Percentiles rank a stretch among this genome's conserved stretches.
Evolutionary conservation across 495 filamentous ascomycete species (phyloP).

Genomic region (Entonaema liquescens): DNA sequence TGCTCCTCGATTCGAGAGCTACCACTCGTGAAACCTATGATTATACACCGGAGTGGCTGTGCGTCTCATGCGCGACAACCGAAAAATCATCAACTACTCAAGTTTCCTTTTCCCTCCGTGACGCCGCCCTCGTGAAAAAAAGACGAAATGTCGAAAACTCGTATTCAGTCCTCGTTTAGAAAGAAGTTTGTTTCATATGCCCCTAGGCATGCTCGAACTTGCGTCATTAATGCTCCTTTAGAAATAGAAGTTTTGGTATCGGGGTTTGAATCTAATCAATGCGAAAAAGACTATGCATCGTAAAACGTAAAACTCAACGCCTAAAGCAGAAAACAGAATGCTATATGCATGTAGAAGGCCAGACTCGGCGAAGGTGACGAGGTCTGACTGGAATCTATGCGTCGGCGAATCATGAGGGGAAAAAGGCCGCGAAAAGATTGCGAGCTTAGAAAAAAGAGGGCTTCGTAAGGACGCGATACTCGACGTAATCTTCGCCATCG

Average conservation of each 20-base stretch:
- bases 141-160: neutral
- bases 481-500: conserved; percentile 66
- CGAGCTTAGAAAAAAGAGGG: conserved; percentile 56
- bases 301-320: neutral
- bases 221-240: neutral
- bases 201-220: neutral
- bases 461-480: conserved; percentile 65
- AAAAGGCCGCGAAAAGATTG: neutral
- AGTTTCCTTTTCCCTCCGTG: neutral
- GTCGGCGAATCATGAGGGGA: neutral
- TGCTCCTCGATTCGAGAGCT: neutral
- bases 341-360: neutral
- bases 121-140: neutral
- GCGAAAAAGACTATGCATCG: neutral
- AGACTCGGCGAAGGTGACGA: neutral
- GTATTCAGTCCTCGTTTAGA: neutral
- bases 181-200: conserved; percentile 1
- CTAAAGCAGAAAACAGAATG: neutral
- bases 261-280: neutral
- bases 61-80: neutral
- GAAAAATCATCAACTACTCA: conserved; percentile 2
- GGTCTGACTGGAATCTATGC: neutral
- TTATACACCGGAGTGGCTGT: neutral
- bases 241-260: conserved; percentile 1
- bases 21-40: neutral